Evolutionary conservation across 2,329 filamentous ascomycete species (phyloP).

Genomic region (Neonectria ditissima): DNA sequence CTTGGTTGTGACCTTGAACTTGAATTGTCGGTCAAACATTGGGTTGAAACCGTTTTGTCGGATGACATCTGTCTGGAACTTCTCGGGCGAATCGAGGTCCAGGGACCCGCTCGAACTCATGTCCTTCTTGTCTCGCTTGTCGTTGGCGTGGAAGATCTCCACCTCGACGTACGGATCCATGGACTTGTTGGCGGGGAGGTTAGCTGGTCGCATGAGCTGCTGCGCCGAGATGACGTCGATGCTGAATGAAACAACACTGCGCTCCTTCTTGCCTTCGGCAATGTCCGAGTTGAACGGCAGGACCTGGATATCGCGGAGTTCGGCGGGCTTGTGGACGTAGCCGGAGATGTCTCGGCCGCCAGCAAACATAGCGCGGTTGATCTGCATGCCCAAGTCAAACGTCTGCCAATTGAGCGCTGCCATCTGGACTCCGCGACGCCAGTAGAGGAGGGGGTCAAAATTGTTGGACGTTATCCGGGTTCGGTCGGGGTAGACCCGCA

Average conservation of each 20-base stretch:
- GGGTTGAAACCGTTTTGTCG: constrained; percentile 95
- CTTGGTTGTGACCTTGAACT: constrained; percentile 89
- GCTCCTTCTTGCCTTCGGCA: constrained; percentile 75
- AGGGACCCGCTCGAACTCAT: constrained; percentile 68
- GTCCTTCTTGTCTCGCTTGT: constrained; percentile 89
- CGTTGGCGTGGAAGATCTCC: constrained; percentile 93
- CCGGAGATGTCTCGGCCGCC: constrained; percentile 87
- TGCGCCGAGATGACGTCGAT: constrained; percentile 95
- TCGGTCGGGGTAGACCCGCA: constrained; percentile 92
- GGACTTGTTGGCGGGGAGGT: constrained; percentile 75
- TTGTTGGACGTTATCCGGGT: constrained; percentile 89
- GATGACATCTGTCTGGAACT: constrained; percentile 82
- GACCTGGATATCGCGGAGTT: constrained; percentile 79
- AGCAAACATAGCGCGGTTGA: constrained; percentile 98
- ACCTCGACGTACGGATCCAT: constrained; percentile 96
- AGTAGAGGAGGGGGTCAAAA: constrained; percentile 93
- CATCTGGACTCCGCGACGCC: constrained; percentile 98
- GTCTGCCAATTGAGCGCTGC: constrained; percentile 98
- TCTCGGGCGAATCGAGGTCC: constrained; percentile 71
- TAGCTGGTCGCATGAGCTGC: constrained; percentile 86
- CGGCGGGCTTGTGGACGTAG: constrained; percentile 92
- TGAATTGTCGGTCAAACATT: constrained; percentile 82
- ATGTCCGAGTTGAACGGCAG: constrained; percentile 63
- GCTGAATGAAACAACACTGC: constrained; percentile 85
- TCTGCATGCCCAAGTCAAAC: constrained; percentile 93